These are phyloP conservation scores for Sordariomycetes sp. DNA, from an alignment of 2,329 filamentous ascomycete genomes.

Conservation along the genomic window DNA sequence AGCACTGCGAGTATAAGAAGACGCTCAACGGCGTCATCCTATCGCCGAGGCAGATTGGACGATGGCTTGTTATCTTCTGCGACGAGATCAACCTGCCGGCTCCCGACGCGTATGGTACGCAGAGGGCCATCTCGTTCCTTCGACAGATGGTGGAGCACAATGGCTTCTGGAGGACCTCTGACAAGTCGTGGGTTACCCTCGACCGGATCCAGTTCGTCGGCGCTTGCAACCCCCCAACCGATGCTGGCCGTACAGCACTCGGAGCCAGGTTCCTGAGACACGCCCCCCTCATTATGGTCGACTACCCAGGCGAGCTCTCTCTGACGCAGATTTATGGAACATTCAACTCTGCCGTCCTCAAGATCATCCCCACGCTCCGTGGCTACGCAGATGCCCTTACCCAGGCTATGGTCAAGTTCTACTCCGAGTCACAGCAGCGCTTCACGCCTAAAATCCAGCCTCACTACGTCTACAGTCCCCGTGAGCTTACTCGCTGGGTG, in stretches of 20 bases:
- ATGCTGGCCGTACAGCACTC: conserved; percentile 91
- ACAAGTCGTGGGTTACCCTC: conserved; percentile 95
- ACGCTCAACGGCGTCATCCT: conserved; percentile 92
- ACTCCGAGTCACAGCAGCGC: conserved; percentile 82
- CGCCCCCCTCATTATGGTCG: conserved; percentile 98
- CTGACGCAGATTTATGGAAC: conserved; percentile 97
- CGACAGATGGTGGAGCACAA: conserved; percentile 97
- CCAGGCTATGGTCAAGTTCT: conserved; percentile 95
- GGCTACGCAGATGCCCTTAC: conserved; percentile 92
- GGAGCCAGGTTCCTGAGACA: conserved; percentile 90
- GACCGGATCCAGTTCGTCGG: conserved; percentile 98
- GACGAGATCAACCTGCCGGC: conserved; percentile 99
- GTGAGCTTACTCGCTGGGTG: conserved; percentile 96
- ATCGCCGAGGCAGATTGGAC: conserved; percentile 89
- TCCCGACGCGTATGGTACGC: conserved; percentile 94
- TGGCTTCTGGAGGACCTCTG: conserved; percentile 95
- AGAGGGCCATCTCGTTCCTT: conserved; percentile 93
- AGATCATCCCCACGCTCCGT: conserved; percentile 89
- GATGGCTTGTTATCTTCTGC: conserved; percentile 97
- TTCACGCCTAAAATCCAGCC: conserved; percentile 97
- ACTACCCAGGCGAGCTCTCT: conserved; percentile 93
- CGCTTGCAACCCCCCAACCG: conserved; percentile 95
- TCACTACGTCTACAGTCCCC: conserved; percentile 97
- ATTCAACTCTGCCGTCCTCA: conserved; percentile 91
- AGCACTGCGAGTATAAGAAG: conserved; percentile 99